Percentiles rank a stretch among this genome's conserved stretches.
Conservation (phyloP, 768 basidiomycete genomes). For the Mycena epipterygia region DNA sequence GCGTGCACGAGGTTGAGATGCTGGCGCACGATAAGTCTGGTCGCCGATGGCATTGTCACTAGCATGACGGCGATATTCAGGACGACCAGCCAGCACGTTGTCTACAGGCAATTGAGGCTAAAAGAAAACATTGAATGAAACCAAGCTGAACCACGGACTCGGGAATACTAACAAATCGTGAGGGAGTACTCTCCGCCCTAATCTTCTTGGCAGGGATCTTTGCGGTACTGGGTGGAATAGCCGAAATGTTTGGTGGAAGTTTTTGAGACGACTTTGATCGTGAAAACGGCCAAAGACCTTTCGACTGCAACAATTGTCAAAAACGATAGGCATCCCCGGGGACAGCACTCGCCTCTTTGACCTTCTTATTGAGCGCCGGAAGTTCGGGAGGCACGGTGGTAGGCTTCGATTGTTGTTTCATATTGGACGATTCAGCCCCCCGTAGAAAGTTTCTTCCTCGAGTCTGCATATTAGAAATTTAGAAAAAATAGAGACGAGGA, state of each 20-base stretch:
- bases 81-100: neutral
- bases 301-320: conserved; percentile 13
- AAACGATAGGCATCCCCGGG: neutral
- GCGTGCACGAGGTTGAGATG: conserved; percentile 6
- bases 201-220: conserved; percentile 5
- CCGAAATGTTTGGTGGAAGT: conserved; percentile 4
- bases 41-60: conserved; percentile 25
- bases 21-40: neutral
- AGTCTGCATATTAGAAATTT: conserved; percentile 5
- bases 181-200: conserved; percentile 32
- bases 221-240: neutral
- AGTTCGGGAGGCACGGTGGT: neutral
- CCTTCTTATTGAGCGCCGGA: conserved; percentile 18
- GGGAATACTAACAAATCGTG: conserved; percentile 26
- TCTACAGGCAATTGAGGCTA: conserved; percentile 12
- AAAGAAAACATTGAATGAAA: neutral
- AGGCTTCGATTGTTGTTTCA: neutral
- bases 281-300: conserved; percentile 36
- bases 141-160: neutral
- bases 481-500: neutral
- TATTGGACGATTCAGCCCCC: neutral
- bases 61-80: conserved; percentile 32
- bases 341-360: conserved; percentile 27
- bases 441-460: conserved; percentile 16
- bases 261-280: conserved; percentile 32